Base-by-base conservation (phyloP, 169 alveolate genomes). In the Perkinsus marinus region DNA sequence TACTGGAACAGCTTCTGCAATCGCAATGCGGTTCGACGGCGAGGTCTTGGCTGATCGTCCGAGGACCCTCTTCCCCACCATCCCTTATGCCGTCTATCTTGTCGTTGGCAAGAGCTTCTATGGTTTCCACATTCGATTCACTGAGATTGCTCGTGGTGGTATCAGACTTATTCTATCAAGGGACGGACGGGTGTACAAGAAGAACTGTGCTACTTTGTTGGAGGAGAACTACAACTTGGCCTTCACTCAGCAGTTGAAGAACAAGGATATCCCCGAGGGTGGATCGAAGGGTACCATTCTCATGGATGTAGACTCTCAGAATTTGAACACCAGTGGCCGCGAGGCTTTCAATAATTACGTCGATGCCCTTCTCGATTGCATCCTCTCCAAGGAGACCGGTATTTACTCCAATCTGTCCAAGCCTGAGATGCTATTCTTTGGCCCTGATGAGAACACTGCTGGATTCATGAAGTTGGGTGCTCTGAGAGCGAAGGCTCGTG, bases 211-310 rank as follows among this genome's bases (percentile, higher is more conserved):
- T 46, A 95, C 94, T 90, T 92, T 96, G 22, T 96, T 96, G 91
- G 97, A 96, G 90, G 97, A 96, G 95, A 96, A 96, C 43, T 96
- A 96, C 93, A 96, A 96, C 90, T 92, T 96, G 47, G 95, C 97
- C 22, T 96, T 93, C 89, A 96, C 97, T 0, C 97, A 96, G 91
- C 95, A 95, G 93, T 93, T 94, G 90, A 96, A 96, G 91, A 96
- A 96, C 92, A 96, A 96, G 92, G 97, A 96, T 90, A 95, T 96
- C 0, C 96, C 97, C 0, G 97, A 96, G 92, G 97, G 97, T 5
- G 97, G 97, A 0, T 93, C 95, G 68, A 95, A 95, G 93, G 97
- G 97, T n/a, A 95, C 95, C 26, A 95, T 95, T 30, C 93, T 95
- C 46, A 92, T 95, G 94, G 95, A 95, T 43, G 22, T 43, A 26